These are phyloP conservation scores for Pseudocercospora pini-densiflorae DNA, from an alignment of 2,329 filamentous ascomycete genomes.

Conservation along the genomic window DNA sequence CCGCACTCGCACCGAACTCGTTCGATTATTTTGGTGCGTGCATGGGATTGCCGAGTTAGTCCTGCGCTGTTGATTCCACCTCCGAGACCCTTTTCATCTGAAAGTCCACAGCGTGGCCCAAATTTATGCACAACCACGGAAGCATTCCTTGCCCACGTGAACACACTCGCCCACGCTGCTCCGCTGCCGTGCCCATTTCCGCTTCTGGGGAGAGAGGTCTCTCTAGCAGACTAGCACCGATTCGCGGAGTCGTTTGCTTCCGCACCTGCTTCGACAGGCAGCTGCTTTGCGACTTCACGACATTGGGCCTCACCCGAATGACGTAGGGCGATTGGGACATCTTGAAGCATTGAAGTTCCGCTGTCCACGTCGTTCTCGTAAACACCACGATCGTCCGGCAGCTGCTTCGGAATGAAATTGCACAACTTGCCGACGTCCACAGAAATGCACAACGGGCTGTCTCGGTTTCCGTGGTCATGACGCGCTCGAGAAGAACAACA, in stretches of 20 bases:
- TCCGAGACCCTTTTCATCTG: conserved; percentile 3
- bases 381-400: neutral
- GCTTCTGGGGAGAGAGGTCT: neutral
- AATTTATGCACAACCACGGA: neutral
- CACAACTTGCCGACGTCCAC: neutral
- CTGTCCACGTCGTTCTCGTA: no score
- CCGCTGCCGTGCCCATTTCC: neutral
- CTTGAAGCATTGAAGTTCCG: neutral
- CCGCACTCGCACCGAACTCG: neutral
- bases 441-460: neutral
- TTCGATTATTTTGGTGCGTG: neutral
- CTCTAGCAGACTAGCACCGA: neutral
- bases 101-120: neutral
- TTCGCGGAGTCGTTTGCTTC: neutral
- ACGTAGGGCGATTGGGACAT: neutral
- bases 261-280: neutral
- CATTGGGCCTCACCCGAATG: neutral
- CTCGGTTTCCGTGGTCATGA: neutral
- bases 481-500: neutral
- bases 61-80: neutral
- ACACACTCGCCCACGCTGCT: neutral
- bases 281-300: neutral
- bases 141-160: neutral
- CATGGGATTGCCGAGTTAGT: neutral
- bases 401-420: neutral